Evolutionary conservation across 164 flowering plant species (phyloP).

Genomic region (Nymphaea thermarum): DNA sequence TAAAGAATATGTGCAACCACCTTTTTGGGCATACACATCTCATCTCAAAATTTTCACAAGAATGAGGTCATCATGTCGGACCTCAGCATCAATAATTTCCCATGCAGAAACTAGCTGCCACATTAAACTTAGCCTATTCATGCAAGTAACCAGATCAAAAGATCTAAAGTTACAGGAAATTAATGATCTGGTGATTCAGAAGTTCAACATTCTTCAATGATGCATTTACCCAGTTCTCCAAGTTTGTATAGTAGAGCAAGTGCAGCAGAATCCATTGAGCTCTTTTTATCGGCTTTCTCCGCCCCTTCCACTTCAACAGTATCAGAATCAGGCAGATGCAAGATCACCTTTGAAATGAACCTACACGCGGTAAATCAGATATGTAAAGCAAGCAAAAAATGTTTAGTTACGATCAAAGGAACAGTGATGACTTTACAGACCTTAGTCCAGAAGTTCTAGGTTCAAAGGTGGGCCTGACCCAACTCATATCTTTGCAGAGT

Average conservation of each 20-base stretch:
- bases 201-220: conserved; percentile 9
- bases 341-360: conserved; percentile 36
- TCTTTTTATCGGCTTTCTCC: conserved; percentile 67
- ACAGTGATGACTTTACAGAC: conserved; percentile 11
- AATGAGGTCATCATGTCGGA: too few relatives aligned
- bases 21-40: too few relatives aligned
- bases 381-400: conserved; percentile 9
- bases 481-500: conserved; percentile 55
- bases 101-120: too few relatives aligned
- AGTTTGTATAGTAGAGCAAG: conserved; percentile 50
- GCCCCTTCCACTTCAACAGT: conserved; percentile 45
- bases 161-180: too few relatives aligned
- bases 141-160: too few relatives aligned
- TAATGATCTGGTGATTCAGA: too few relatives aligned
- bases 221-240: conserved; percentile 32
- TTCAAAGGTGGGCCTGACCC: conserved; percentile 69
- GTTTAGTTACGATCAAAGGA: too few relatives aligned
- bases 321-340: conserved; percentile 48
- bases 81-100: too few relatives aligned
- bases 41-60: too few relatives aligned
- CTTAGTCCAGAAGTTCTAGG: conserved; percentile 42
- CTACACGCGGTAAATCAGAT: conserved; percentile 27
- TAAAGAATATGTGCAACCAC: too few relatives aligned
- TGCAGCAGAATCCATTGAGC: conserved; percentile 77
- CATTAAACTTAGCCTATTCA: too few relatives aligned